Evolutionary conservation across 2,329 filamentous ascomycete species (phyloP), one percentile per base, ranked within the genome.

Genomic region (Pseudophaeomoniella oleicola): DNA sequence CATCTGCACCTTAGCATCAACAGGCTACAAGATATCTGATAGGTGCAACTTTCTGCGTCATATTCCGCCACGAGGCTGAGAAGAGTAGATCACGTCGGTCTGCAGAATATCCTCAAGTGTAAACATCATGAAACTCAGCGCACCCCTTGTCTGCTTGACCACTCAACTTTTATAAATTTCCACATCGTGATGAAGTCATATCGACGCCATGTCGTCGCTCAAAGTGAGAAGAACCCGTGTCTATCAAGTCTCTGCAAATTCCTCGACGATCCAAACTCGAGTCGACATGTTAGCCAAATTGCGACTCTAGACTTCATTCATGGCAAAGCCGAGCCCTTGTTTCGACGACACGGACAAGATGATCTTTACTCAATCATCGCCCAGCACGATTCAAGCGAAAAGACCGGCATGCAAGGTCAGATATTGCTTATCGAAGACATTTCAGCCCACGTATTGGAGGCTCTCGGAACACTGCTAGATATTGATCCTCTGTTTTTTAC

Each of bases 401-500:
- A n/a, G 5, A 16, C 5, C 13, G 13, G 13, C 10, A 32, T 15
- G 14, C 10, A 32, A 5, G 13, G 30, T 14, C 30, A 32, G 5
- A 32, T 32, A 15, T 32, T 32, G 17, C 5, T 39, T 15, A 34
- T 39, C 10, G 34, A 39, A 27, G 37, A 39, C 19, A 14, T 39
- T 4, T 30, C 18, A 6, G 16, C 13, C 6, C 18, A 39, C n/a
- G 19, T 39, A 5, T 12, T 39, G 13, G 34, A 37, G n/a, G 15
- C 32, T 5, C 13, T 39, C 6, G 37, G 32, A 3, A 30, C 34
- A 3, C 13, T 14, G 6, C 15, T 39, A 10, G 9, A 39, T 11
- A 37, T 39, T 30, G 37, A 39, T 36, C 37, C 37, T 31, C 16
- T 36, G 17, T 39, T 39, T 32, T 39, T 36, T 14, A 22, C 37